A percentile compares a stretch with the other conserved stretches of the same genome.
phyloP scores from a whole-genome alignment of 202 grass and related monocot genomes.

The Eragrostis tef region DNA sequence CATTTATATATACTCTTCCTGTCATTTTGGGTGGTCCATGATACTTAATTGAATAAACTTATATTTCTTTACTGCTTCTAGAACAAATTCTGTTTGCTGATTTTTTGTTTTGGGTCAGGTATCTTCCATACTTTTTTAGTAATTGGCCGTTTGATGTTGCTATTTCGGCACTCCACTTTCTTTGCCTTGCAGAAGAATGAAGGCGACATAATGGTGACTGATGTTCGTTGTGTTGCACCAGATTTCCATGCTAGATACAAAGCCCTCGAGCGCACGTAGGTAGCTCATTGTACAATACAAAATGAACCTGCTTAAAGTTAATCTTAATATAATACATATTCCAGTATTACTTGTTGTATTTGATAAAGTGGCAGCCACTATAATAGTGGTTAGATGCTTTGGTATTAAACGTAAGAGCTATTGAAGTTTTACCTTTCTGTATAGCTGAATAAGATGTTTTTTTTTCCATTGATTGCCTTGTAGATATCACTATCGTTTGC shows the following conservation, averaged over 20 bases:
- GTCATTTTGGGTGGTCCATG: constrained; percentile 28
- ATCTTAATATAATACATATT: constrained; percentile 39
- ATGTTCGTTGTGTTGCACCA: constrained; percentile 75
- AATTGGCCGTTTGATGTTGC: constrained; percentile 34
- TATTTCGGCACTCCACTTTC: constrained; percentile 21
- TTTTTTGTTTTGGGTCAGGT: constrained; percentile 9
- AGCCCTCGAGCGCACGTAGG: constrained; percentile 89
- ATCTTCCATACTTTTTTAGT: constrained; percentile 32
- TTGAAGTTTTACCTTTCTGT: constrained; percentile 20
- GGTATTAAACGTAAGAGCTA: constrained; percentile 14
- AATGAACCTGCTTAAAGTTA: constrained; percentile 24
- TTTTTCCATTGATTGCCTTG: constrained; percentile 41
- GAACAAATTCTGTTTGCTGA: not conserved
- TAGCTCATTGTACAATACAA: constrained; percentile 54
- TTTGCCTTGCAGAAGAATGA: constrained; percentile 77
- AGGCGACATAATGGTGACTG: constrained; percentile 91
- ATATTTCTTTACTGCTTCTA: not conserved
- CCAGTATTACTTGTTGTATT: constrained; percentile 33
- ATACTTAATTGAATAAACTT: not conserved
- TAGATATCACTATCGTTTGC: constrained; percentile 89
- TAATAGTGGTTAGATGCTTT: constrained; percentile 27
- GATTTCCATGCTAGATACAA: constrained; percentile 97
- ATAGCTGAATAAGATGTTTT: constrained; percentile 29
- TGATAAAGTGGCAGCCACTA: constrained; percentile 18
- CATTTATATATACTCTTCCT: constrained; percentile 16